Evolutionary conservation across 2,329 filamentous ascomycete species (phyloP), one percentile per base, ranked within the genome.

Genomic region (Cladosporium sp.): DNA sequence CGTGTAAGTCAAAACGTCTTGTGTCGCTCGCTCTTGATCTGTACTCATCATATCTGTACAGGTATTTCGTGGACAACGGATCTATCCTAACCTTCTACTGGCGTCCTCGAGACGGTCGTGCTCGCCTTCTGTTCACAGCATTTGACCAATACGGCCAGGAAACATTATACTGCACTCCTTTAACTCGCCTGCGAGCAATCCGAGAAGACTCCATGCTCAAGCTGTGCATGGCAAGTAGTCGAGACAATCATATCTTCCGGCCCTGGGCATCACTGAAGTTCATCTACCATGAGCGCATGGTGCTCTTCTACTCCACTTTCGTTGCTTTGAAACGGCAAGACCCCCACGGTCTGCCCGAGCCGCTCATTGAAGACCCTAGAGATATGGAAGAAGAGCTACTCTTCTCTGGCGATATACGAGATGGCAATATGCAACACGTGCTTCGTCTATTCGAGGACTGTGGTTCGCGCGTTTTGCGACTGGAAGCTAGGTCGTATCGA

Each of bases 251-350:
- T 3, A 17, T 74, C 28, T 73, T 80, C 38, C 71, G 78, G 19
- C 65, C 82, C 6, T 85, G 83, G 83, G 77, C 80, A 2, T 77
- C 75, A 54, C 70, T 86, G 12, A 78, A 80, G 34, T 86, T 85
- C 67, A 72, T 74, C 5, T 72, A 78, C 4, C 80, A 83, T 58
- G 83, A 86, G 69, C 74, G 82, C 82, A 80, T 85, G 78, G 80
- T 83, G 3, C 67, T 83, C 1, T 84, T 85, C 69, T 83, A 82
- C 67, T 80, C 77, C 61, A 80, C 80, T 0, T 79, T 84, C 58
- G 69, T 84, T 9, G 82, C 82, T 0, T 78, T 86, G 70, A 84
- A 84, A 61, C 76, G 78, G 8, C 82, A 85, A 64, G 83, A 86
- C 65, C 69, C 55, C 20, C 3, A 4, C 20, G 20, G 42, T 12